Evolutionary conservation across 2,329 filamentous ascomycete genomes (phyloP).

Genomic region (Elsinoe batatas): DNA sequence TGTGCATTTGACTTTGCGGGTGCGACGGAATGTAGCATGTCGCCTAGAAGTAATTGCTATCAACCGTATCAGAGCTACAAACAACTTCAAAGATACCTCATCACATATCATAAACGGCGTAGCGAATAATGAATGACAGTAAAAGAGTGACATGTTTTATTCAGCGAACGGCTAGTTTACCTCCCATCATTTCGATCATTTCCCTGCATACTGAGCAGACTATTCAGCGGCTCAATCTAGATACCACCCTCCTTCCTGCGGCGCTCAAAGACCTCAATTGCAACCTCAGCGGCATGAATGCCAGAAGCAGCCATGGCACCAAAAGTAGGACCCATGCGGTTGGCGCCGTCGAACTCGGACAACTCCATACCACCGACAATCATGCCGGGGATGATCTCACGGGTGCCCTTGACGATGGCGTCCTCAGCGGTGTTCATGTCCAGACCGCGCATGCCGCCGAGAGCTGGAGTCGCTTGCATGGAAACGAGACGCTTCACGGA

Average conservation of each 20-base stretch:
- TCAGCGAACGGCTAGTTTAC: background rate
- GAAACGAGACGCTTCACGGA: constrained; percentile 81
- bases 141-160: constrained; percentile 5
- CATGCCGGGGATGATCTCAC: constrained; percentile 77
- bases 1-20: too few relatives aligned
- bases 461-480: constrained; percentile 72
- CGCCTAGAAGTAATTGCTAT: too few relatives aligned
- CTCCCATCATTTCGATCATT: background rate
- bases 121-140: background rate
- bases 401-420: constrained; percentile 83
- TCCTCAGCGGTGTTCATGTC: constrained; percentile 91
- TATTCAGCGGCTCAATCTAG: background rate
- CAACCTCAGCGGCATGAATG: constrained; percentile 86
- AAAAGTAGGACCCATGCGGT: constrained; percentile 85
- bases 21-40: too few relatives aligned
- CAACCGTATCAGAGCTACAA: too few relatives aligned
- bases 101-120: too few relatives aligned
- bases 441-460: constrained; percentile 84
- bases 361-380: constrained; percentile 95
- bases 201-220: background rate
- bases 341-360: constrained; percentile 75
- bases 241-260: constrained; percentile 62
- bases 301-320: constrained; percentile 81
- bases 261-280: constrained; percentile 63
- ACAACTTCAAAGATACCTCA: too few relatives aligned